These are phyloP conservation scores for Aspergillus panamensis DNA, from an alignment of 495 filamentous ascomycete genomes.

Conservation along the genomic window DNA sequence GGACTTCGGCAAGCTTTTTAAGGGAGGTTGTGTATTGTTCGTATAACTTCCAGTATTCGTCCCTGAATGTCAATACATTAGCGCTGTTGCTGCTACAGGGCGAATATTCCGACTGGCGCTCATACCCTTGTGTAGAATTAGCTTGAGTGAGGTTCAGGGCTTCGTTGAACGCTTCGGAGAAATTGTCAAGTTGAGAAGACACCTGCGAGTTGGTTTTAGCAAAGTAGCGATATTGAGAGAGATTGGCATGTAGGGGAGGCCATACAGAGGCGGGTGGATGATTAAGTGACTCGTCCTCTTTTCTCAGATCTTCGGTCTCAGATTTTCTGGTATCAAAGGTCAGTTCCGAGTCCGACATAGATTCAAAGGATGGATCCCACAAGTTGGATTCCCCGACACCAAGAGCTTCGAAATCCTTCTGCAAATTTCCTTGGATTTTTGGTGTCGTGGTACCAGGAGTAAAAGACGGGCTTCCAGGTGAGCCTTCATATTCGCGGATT, in stretches of 20 bases:
- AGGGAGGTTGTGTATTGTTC: constrained; percentile 42
- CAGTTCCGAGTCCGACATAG: constrained; percentile 13
- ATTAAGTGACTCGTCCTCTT: constrained; percentile 39
- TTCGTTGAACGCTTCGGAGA: constrained; percentile 36
- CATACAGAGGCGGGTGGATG: constrained; percentile 28
- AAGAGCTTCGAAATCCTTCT: constrained; percentile 46
- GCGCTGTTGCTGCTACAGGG: neutral
- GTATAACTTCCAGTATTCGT: constrained; percentile 48
- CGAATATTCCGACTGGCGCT: neutral
- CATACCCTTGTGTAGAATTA: constrained; percentile 42
- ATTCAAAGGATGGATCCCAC: constrained; percentile 24
- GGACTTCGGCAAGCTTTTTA: constrained; percentile 40
- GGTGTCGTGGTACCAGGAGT: constrained; percentile 40
- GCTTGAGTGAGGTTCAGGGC: constrained; percentile 36
- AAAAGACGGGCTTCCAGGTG: constrained; percentile 40
- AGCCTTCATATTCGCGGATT: constrained; percentile 48
- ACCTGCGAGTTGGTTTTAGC: constrained; percentile 24
- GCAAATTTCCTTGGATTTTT: constrained; percentile 41
- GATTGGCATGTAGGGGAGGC: neutral
- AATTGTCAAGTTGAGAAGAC: constrained; percentile 31
- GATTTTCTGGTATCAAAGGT: constrained; percentile 33
- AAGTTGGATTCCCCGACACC: constrained; percentile 42
- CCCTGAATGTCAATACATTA: constrained; percentile 30
- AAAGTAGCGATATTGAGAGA: neutral
- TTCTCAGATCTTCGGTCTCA: constrained; percentile 43